These are phyloP conservation scores for Aspergillus cavernicola DNA, from an alignment of 495 filamentous ascomycete species.

Conservation along the genomic window DNA sequence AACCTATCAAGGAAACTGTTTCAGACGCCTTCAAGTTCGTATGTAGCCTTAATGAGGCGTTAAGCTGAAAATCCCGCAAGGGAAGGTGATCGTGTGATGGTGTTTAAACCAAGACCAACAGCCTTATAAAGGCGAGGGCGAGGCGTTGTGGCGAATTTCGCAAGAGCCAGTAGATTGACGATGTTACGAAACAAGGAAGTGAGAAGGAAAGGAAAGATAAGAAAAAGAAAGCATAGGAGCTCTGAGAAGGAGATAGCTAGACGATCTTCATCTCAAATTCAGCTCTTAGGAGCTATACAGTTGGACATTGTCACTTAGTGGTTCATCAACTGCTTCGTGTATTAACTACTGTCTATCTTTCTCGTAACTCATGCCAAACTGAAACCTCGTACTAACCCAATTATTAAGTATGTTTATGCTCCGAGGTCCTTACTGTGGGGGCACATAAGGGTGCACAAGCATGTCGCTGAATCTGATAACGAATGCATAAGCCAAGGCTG, in stretches of 20 bases:
- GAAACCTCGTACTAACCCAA: conserved; percentile 4
- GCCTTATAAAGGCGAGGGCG: conserved; percentile 15
- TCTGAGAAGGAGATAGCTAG: too few species aligned
- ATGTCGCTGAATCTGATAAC: conserved; percentile 76
- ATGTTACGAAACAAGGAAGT: background rate
- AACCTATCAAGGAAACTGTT: background rate
- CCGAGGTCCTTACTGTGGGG: conserved; percentile 65
- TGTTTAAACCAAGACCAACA: background rate
- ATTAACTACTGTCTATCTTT: conserved; percentile 48
- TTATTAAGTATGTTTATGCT: conserved; percentile 14
- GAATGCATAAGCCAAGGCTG: conserved; percentile 14
- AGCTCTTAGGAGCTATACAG: too few species aligned
- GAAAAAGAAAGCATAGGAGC: background rate
- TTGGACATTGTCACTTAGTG: conserved; percentile 3
- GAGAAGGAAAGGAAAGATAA: background rate
- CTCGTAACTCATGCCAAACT: conserved; percentile 42
- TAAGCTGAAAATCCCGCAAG: background rate
- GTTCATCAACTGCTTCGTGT: conserved; percentile 21
- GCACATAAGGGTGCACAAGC: conserved; percentile 79
- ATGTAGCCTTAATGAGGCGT: background rate
- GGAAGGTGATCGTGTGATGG: conserved; percentile 1
- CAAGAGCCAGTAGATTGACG: conserved; percentile 1
- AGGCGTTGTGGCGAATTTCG: conserved; percentile 12
- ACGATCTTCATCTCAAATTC: too few species aligned
- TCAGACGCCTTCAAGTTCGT: too few species aligned